Evolutionary conservation across 208 protist genomes (phyloP), one percentile per base, ranked within the genome.

Genomic region (Crithidia sp.): DNA sequence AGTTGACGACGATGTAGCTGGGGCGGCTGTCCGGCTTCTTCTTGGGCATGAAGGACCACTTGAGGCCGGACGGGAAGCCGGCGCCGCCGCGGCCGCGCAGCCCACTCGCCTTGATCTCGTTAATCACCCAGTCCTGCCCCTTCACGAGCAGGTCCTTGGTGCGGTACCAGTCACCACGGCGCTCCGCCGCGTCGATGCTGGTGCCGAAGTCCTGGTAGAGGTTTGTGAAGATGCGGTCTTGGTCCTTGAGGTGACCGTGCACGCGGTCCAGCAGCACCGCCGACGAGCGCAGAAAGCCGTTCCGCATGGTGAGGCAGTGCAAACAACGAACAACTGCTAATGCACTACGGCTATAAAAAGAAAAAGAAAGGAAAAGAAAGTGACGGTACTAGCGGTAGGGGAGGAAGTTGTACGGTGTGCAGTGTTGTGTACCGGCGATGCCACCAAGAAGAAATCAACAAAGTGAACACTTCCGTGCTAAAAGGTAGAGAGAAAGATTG

Each of bases 1-100:
- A 98, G 86, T 99, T 99, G 19, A 99, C 93, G 5, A 99, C 98
- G 7, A 99, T 81, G 82, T 99, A 99, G 80, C 96, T 98, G 13
- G 98, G 98, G 6, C 97, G 84, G 45, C 85, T 85, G 57, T 97
- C 90, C 7, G 84, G 90, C 62, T 96, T 96, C 52, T 89, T 86
- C 86, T 99, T 98, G 49, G 97, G 97, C 97, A 99, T 99, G 83
- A 99, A 99, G 40, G 93, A 98, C 97, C 98, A 99, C 84, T 99
- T 99, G 17, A 99, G 86, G 39, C 99, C 99, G 7, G 97, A 98
- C 12, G 98, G 98, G 77, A 99, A 99, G 37, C 99, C 98, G 36
- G 98, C 98, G 61, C 99, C 98, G 67, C 99, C 99, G 50, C 99
- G 90, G 13, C 99, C 99, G 66, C 99, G 97, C 44, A 99, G 90